Conservation (phyloP, 2,329 filamentous ascomycete species). For the Aspergillus sp. region DNA sequence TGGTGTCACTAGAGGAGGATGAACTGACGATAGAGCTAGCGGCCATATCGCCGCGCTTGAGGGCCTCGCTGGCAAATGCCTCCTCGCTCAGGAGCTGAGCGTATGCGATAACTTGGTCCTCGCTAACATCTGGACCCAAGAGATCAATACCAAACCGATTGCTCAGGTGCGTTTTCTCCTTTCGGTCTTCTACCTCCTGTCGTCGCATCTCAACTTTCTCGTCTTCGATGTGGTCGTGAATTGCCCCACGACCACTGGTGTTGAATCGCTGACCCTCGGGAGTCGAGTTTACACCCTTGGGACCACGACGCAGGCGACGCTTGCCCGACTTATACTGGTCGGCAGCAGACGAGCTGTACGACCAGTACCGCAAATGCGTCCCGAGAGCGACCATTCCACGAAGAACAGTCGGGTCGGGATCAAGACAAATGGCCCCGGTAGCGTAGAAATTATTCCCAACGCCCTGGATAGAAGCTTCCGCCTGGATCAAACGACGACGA, state of each 20-base stretch:
- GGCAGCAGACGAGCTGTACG: conserved; percentile 78
- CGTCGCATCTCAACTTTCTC: conserved; percentile 77
- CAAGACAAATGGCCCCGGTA: conserved; percentile 79
- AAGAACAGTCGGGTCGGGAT: conserved; percentile 81
- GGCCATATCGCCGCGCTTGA: conserved; percentile 45
- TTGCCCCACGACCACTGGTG: conserved; percentile 64
- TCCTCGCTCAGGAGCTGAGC: conserved; percentile 64
- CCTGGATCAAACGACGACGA: conserved; percentile 70
- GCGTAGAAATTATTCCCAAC: conserved; percentile 75
- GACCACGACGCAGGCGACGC: conserved; percentile 71
- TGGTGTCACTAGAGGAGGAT: conserved; percentile 37
- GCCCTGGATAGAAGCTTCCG: conserved; percentile 64
- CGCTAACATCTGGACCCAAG: conserved; percentile 54
- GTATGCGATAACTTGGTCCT: conserved; percentile 64
- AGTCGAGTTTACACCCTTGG: conserved; percentile 59
- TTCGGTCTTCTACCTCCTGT: conserved; percentile 66
- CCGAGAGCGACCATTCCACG: conserved; percentile 86
- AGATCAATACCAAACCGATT: conserved; percentile 83
- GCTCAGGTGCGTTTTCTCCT: conserved; percentile 69
- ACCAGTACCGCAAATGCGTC: conserved; percentile 87
- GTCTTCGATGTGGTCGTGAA: conserved; percentile 81
- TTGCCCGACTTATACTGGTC: conserved; percentile 75
- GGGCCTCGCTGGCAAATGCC: conserved; percentile 50
- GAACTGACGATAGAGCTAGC: conserved; percentile 42
- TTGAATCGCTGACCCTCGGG: conserved; percentile 57